phyloP scores from a whole-genome alignment of 495 filamentous ascomycete genomes.

The Trichoderma reesei region DNA sequence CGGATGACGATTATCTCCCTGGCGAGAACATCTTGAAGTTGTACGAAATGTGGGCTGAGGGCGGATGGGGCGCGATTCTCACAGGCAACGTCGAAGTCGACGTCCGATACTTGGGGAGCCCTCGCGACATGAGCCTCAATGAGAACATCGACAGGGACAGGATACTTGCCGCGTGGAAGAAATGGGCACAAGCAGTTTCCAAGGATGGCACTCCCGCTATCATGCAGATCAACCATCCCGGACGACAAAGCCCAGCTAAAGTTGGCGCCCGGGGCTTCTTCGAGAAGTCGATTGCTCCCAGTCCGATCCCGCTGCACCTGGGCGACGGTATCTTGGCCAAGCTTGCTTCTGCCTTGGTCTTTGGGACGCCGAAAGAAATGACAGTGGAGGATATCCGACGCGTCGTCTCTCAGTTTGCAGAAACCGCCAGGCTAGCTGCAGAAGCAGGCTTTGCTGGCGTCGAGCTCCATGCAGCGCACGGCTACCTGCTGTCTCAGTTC shows the following conservation, averaged over 20 bases:
- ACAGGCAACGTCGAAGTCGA: constrained; percentile 50
- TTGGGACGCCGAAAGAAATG: constrained; percentile 44
- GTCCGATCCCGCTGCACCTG: neutral
- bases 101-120: constrained; percentile 36
- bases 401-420: constrained; percentile 41
- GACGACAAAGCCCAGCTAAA: constrained; percentile 41
- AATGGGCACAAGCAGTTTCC: constrained; percentile 38
- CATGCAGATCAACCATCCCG: constrained; percentile 50
- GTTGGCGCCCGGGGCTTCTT: constrained; percentile 38
- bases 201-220: constrained; percentile 39
- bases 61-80: constrained; percentile 41
- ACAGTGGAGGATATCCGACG: constrained; percentile 47
- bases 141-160: constrained; percentile 20
- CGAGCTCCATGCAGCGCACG: constrained; percentile 63
- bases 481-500: constrained; percentile 68
- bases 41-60: constrained; percentile 41
- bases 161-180: constrained; percentile 32
- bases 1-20: constrained; percentile 2
- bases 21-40: constrained; percentile 13
- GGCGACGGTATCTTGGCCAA: constrained; percentile 19
- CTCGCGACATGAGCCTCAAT: constrained; percentile 33
- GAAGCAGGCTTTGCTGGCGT: constrained; percentile 66
- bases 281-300: constrained; percentile 33
- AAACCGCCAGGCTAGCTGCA: constrained; percentile 36
- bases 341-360: constrained; percentile 46